Conservation (phyloP, 441 rosid species). For the Corymbia citriodora region DNA sequence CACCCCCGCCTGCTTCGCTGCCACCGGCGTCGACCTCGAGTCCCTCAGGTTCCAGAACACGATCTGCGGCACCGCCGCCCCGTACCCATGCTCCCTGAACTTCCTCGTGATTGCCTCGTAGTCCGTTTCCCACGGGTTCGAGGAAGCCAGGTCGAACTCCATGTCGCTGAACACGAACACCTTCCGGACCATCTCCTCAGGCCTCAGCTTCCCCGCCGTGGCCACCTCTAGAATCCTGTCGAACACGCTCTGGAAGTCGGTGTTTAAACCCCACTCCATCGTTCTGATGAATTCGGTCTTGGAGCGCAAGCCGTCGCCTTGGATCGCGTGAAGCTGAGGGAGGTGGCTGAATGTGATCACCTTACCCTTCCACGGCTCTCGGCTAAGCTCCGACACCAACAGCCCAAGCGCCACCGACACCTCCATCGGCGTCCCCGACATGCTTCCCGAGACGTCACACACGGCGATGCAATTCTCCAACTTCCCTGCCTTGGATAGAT, state of each 20-base stretch:
- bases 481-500: constrained; percentile 35
- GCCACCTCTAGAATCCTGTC: constrained; percentile 36
- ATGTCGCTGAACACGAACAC: neutral
- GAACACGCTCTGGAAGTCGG: constrained; percentile 43
- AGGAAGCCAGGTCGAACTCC: neutral
- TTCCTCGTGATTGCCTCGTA: constrained; percentile 30
- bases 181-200: constrained; percentile 1
- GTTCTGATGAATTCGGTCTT: constrained; percentile 24
- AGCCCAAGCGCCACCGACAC: constrained; percentile 54
- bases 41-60: constrained; percentile 45
- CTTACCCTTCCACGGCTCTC: constrained; percentile 52
- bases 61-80: constrained; percentile 22
- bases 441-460: constrained; percentile 49
- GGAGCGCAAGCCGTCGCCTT: constrained; percentile 27
- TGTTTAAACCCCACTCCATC: constrained; percentile 21
- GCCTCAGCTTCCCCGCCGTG: constrained; percentile 15
- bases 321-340: constrained; percentile 32
- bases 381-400: constrained; percentile 45
- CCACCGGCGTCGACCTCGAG: constrained; percentile 34
- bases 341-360: constrained; percentile 45
- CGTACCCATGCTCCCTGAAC: constrained; percentile 18
- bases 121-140: constrained; percentile 34
- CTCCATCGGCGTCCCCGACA: constrained; percentile 38
- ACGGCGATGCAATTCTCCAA: constrained; percentile 45
- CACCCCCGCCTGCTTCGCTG: constrained; percentile 29